These are phyloP conservation scores for Candida saitoana DNA, from an alignment of 805 yeast species.

Conservation along the genomic window DNA sequence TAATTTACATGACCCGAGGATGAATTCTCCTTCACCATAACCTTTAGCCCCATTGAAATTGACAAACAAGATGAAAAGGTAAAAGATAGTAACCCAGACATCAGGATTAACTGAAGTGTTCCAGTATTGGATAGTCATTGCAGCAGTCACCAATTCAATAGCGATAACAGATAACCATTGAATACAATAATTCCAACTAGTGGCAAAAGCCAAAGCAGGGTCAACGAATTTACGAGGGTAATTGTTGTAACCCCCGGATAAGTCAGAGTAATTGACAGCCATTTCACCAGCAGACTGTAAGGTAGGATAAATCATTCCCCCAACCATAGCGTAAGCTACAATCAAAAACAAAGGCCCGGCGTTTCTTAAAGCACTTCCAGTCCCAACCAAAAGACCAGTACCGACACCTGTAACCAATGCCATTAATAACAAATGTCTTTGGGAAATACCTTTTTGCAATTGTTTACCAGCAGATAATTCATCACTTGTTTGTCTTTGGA, in stretches of 20 bases:
- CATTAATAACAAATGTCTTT: conserved; percentile 38
- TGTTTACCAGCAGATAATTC: conserved; percentile 22
- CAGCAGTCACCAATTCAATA: conserved; percentile 61
- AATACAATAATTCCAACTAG: conserved; percentile 59
- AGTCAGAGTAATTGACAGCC: conserved; percentile 54
- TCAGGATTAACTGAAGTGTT: conserved; percentile 45
- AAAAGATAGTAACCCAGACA: conserved; percentile 54
- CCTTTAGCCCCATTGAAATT: conserved; percentile 46
- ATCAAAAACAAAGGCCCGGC: conserved; percentile 37
- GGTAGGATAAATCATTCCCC: conserved; percentile 34
- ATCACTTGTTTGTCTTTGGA: conserved; percentile 14
- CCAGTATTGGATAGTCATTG: conserved; percentile 62
- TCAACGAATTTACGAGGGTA: conserved; percentile 54
- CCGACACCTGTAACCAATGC: conserved; percentile 39
- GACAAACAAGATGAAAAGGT: conserved; percentile 40
- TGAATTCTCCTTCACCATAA: conserved; percentile 43
- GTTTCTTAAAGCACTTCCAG: conserved; percentile 30
- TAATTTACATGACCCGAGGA: conserved; percentile 35
- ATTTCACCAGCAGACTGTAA: conserved; percentile 44
- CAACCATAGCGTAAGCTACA: conserved; percentile 32
- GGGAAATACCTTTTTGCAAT: conserved; percentile 27
- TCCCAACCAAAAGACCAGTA: conserved; percentile 41
- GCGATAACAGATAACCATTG: conserved; percentile 63
- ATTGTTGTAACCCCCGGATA: conserved; percentile 62
- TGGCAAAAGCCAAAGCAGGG: conserved; percentile 54